Evolutionary conservation across 2,329 filamentous ascomycete species (phyloP).

Genomic region (Cladosporium sp.): DNA sequence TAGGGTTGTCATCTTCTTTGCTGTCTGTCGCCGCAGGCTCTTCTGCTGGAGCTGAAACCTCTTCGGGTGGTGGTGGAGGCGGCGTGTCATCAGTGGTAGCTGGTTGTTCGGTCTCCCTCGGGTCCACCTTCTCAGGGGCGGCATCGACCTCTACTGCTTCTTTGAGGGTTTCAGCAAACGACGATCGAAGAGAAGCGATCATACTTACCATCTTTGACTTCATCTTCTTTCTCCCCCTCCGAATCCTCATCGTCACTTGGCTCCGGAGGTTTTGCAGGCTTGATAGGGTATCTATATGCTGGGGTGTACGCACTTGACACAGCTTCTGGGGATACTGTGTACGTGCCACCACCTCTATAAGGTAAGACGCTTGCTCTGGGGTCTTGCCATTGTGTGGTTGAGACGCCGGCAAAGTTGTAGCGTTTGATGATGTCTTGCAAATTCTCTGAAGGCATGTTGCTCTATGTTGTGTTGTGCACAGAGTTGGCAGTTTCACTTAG

Average conservation of each 20-base stretch:
- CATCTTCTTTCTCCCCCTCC: neutral
- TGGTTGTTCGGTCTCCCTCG: neutral
- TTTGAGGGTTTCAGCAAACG: neutral
- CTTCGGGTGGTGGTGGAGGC: neutral
- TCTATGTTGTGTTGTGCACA: slow-evolving; percentile 33
- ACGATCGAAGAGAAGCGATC: neutral
- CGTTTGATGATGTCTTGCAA: slow-evolving; percentile 3
- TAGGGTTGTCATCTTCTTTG: neutral
- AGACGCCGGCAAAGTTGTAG: slow-evolving; percentile 3
- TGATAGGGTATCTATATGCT: slow-evolving; percentile 8
- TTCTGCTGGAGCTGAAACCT: neutral
- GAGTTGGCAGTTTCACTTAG: slow-evolving; percentile 26
- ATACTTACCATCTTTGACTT: neutral
- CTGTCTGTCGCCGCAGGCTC: neutral
- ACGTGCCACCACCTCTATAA: slow-evolving; percentile 1
- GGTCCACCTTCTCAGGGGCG: neutral
- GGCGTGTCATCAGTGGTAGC: neutral
- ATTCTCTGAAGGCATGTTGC: neutral
- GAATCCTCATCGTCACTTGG: slow-evolving; percentile 2
- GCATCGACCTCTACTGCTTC: neutral
- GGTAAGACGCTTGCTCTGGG: slow-evolving; percentile 5
- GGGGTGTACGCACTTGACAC: neutral
- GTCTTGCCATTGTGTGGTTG: slow-evolving; percentile 10
- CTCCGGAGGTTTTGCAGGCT: slow-evolving; percentile 1
- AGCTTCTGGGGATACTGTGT: slow-evolving; percentile 3